A percentile compares a stretch with the other conserved stretches of the same genome.
phyloP scores from a whole-genome alignment of 208 protist species.

The Tetramitus jugosus region DNA sequence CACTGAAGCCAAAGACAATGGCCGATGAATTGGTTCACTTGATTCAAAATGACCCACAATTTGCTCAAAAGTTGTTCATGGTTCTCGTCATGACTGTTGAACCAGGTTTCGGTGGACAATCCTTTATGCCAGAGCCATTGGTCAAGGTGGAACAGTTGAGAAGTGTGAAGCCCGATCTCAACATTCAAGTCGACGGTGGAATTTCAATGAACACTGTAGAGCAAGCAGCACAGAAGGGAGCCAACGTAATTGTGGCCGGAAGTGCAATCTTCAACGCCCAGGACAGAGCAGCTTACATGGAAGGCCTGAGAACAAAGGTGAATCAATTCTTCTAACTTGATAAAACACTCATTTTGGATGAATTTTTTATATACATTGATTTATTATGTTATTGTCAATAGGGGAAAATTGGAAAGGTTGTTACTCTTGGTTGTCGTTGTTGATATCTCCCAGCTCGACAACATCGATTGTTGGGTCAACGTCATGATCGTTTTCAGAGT shows the following conservation, averaged over 20 bases:
- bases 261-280: conserved; percentile 78
- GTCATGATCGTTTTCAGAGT: no score
- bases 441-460: no score
- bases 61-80: conserved; percentile 59
- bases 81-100: conserved; percentile 97
- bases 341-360: no score
- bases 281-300: no score
- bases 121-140: conserved; percentile 93
- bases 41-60: conserved; percentile 27
- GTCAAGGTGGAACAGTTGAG: conserved; percentile 85
- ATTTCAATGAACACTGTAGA: conserved; percentile 82
- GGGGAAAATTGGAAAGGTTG: no score
- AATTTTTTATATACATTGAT: no score
- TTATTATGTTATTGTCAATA: no score
- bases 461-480: no score
- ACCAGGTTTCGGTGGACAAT: conserved; percentile 98
- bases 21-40: conserved; percentile 52
- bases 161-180: conserved; percentile 59
- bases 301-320: no score
- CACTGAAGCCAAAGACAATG: conserved; percentile 88
- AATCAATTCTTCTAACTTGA: no score
- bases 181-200: conserved; percentile 98
- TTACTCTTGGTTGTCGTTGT: no score
- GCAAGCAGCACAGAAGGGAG: conserved; percentile 78
- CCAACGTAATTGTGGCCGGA: conserved; percentile 97